Evolutionary conservation across 768 basidiomycete species (phyloP), one percentile per base, ranked within the genome.

Genomic region (Rhizopogon vulgaris): DNA sequence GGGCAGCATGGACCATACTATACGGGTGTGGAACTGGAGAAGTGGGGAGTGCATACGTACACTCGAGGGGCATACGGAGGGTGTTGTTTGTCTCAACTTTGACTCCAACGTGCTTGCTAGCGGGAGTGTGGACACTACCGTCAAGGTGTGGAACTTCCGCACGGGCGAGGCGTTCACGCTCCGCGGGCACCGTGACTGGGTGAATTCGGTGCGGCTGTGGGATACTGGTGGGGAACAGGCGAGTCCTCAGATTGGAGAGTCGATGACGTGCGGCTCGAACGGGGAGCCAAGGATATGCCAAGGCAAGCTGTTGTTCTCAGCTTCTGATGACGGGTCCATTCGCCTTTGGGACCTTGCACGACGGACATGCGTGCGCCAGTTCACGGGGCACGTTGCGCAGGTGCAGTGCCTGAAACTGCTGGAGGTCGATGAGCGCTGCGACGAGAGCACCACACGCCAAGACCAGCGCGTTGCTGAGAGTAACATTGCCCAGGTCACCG

Each of bases 1-100:
- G 0, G 96, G 87, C 7, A 89, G 87, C 57, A 95, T 98, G 94
- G 96, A 99, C 64, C 81, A 83, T 58, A 95, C 93, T 0, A 82
- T 99, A 63, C 87, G 90, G 52, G 87, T 99, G 38, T 99, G 94
- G 94, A 86, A 95, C 62, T 97, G 94, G 94, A 77, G 93, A 48
- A 82, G 83, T 27, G 94, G 94, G 25, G 80, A 83, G 58, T 94
- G 91, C 62, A 84, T 95, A 50, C 79, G 92, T 53, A 93, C 87
- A 1, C 74, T 99, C 18, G 82, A 87, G 28, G 94, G 94, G 2
- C 96, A 99, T 64, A 83, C 87, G 10, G 92, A 88, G 43, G 93
- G 92, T 51, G 89, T 99, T 32, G 83, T 97, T 7, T 90, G 85
- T 62, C 80, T 98, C 53, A 82, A 91, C 63, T 98, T 91, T 66